Conservation (phyloP, 148 eudicot species). For the Chenopodium formosanum region DNA sequence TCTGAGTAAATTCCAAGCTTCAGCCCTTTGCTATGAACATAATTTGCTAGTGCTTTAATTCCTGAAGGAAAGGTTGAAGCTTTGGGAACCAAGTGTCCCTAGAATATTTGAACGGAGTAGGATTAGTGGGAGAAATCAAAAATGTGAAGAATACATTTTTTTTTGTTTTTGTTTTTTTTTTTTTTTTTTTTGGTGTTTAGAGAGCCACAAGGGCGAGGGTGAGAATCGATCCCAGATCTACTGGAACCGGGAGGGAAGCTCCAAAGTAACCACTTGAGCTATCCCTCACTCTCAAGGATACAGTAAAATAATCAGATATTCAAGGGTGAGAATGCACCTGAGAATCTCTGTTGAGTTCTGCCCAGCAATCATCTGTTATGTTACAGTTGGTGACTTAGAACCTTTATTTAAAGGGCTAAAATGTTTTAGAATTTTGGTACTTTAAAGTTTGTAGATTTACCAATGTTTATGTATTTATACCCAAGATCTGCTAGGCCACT, state of each 20-base stretch:
- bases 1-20: conserved; percentile 44
- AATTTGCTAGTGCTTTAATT: conserved; percentile 42
- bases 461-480: conserved; percentile 70
- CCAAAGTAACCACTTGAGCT: no score
- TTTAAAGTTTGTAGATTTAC: conserved; percentile 27
- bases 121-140: background rate
- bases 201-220: no score
- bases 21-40: conserved; percentile 42
- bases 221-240: no score
- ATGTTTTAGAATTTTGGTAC: no score
- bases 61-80: conserved; percentile 41
- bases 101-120: background rate
- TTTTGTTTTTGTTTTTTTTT: no score
- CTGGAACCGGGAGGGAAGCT: no score
- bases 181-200: no score
- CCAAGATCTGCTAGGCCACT: conserved; percentile 71
- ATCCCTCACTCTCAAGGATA: no score
- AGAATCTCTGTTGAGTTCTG: conserved; percentile 37
- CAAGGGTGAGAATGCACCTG: conserved; percentile 34
- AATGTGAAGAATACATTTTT: no score
- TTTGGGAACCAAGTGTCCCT: conserved; percentile 38
- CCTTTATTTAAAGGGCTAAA: background rate
- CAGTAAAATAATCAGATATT: background rate
- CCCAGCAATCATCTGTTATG: conserved; percentile 91
- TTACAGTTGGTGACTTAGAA: background rate